Conservation (phyloP, 2,329 filamentous ascomycete genomes). For the Gaeumannomyces sp. region DNA sequence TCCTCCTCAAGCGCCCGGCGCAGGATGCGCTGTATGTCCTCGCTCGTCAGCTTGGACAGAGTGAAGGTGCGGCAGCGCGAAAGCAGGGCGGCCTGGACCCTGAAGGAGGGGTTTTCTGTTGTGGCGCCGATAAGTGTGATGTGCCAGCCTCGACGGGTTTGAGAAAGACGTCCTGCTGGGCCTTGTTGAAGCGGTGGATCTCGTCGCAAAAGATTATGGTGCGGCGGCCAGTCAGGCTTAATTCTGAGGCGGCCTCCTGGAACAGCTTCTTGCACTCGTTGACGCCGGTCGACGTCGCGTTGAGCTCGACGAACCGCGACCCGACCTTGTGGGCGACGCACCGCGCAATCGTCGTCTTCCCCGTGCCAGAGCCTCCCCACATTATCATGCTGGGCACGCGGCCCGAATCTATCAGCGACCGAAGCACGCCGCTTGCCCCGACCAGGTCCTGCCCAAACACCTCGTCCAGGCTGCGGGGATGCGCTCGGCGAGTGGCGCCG, state of each 20-base stretch:
- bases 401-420: conserved; percentile 78
- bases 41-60: conserved; percentile 64
- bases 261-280: conserved; percentile 92
- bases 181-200: conserved; percentile 86
- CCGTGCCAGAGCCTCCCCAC: conserved; percentile 77
- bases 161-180: conserved; percentile 91
- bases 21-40: conserved; percentile 69
- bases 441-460: conserved; percentile 91
- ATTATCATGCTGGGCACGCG: conserved; percentile 91
- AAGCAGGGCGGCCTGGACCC: conserved; percentile 79
- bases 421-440: conserved; percentile 73
- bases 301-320: conserved; percentile 89
- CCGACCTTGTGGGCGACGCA: conserved; percentile 80
- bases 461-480: conserved; percentile 81
- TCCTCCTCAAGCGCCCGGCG: conserved; percentile 66
- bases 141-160: conserved; percentile 83
- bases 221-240: conserved; percentile 74
- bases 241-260: conserved; percentile 72
- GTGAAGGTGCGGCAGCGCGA: conserved; percentile 91
- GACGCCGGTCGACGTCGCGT: conserved; percentile 83
- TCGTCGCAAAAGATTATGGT: conserved; percentile 98
- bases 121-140: conserved; percentile 92
- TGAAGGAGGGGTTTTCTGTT: conserved; percentile 95
- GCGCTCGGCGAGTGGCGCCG: conserved; percentile 83
- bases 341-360: conserved; percentile 87